phyloP scores from a whole-genome alignment of 192 early-diverging fungal genomes.

The Podila horticola region DNA sequence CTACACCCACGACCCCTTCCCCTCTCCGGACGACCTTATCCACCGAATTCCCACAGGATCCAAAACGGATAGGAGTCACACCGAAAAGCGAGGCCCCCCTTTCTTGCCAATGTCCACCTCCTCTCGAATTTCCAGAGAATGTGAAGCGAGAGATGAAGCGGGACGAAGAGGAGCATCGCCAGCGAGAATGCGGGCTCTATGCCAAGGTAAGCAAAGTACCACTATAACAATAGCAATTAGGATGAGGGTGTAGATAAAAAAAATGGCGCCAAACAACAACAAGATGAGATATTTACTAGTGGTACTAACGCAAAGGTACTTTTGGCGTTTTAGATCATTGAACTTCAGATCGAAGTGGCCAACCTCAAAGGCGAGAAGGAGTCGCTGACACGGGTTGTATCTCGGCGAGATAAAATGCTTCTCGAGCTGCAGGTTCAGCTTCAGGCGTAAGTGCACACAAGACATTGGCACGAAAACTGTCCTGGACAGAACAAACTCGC shows the following conservation, averaged over 20 bases:
- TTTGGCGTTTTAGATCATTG: constrained; percentile 23
- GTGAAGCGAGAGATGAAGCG: constrained; percentile 37
- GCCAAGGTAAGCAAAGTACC: constrained; percentile 20
- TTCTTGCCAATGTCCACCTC: constrained; percentile 21
- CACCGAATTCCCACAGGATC: background rate
- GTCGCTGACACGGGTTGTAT: constrained; percentile 12
- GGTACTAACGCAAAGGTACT: background rate
- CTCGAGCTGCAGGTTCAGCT: constrained; percentile 37
- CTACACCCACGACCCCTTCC: constrained; percentile 10
- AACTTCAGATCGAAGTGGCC: constrained; percentile 45
- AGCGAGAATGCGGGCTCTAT: constrained; percentile 36
- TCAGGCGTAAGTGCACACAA: constrained; percentile 29
- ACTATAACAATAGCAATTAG: background rate
- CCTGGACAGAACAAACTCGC: no score
- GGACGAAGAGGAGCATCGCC: constrained; percentile 30
- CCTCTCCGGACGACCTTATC: constrained; percentile 11
- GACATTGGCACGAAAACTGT: background rate
- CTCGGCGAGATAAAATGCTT: constrained; percentile 25
- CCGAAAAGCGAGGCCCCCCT: background rate
- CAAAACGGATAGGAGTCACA: background rate
- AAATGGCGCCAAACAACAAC: background rate
- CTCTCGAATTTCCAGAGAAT: constrained; percentile 31
- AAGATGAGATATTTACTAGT: background rate
- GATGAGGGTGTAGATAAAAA: no score
- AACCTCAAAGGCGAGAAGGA: constrained; percentile 48